A percentile compares a stretch with the other conserved stretches of the same genome.
phyloP scores from a whole-genome alignment of 495 filamentous ascomycete species.

The Podospora pseudoanserina region DNA sequence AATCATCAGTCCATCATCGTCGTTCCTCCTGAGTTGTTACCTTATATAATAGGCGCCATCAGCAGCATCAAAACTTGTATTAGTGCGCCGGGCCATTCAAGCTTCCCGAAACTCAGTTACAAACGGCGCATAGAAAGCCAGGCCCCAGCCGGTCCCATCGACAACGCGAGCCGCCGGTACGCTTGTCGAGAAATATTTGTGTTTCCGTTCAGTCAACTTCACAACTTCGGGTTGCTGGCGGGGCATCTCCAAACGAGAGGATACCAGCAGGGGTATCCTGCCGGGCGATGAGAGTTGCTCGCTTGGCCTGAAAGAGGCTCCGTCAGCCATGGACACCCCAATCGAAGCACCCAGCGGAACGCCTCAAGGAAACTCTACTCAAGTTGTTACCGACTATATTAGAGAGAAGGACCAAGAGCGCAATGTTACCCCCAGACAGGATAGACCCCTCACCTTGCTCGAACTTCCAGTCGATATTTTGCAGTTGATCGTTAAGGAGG shows the following conservation, averaged over 20 bases:
- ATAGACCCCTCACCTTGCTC: slow-evolving; percentile 52
- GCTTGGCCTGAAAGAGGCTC: slow-evolving; percentile 13
- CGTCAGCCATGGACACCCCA: slow-evolving; percentile 9
- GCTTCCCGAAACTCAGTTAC: not conserved
- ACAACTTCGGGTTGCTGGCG: no score
- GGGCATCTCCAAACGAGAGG: not conserved
- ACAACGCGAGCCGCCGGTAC: not conserved
- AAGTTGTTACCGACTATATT: slow-evolving; percentile 28
- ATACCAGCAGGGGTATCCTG: slow-evolving; percentile 10
- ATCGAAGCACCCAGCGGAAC: not conserved
- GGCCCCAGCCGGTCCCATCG: not conserved
- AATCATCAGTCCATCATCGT: not conserved
- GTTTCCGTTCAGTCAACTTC: not conserved
- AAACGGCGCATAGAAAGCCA: not conserved
- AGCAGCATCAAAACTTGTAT: not conserved
- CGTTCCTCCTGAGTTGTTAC: not conserved
- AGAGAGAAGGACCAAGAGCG: slow-evolving; percentile 43
- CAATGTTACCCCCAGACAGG: slow-evolving; percentile 33
- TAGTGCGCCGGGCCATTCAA: not conserved
- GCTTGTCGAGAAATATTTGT: not conserved
- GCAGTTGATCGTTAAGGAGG: slow-evolving; percentile 86
- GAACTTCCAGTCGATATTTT: slow-evolving; percentile 86
- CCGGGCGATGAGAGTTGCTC: slow-evolving; percentile 10
- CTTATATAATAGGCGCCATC: not conserved
- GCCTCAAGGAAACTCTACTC: slow-evolving; percentile 11